Evolutionary conservation across 2,329 filamentous ascomycete genomes (phyloP).

Genomic region (Ophiostoma triangulosporum): DNA sequence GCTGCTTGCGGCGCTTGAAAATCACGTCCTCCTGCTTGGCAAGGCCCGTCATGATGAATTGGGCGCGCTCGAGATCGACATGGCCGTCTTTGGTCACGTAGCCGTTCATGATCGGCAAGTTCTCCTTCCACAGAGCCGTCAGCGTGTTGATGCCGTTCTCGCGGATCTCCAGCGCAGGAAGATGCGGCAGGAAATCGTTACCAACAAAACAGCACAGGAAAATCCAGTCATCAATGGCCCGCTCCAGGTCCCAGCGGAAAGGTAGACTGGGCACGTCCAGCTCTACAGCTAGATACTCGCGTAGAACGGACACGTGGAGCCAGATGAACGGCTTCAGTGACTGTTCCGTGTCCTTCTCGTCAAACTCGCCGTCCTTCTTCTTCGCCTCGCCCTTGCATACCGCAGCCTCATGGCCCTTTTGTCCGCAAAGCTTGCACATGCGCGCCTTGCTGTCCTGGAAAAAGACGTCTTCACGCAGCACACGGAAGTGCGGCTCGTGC

Average conservation of each 20-base stretch:
- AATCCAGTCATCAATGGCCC: constrained; percentile 93
- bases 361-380: constrained; percentile 64
- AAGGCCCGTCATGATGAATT: constrained; percentile 75
- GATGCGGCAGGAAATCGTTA: constrained; percentile 94
- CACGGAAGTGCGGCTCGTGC: constrained; percentile 92
- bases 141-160: constrained; percentile 95
- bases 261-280: constrained; percentile 69
- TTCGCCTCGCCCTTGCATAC: constrained; percentile 72
- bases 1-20: constrained; percentile 75
- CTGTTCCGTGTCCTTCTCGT: constrained; percentile 61
- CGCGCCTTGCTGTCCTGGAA: constrained; percentile 73
- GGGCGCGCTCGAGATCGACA: constrained; percentile 74
- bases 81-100: constrained; percentile 93
- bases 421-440: constrained; percentile 77
- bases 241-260: constrained; percentile 85
- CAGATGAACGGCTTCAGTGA: constrained; percentile 90
- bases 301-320: constrained; percentile 82
- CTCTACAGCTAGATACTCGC: constrained; percentile 88
- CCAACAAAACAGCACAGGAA: constrained; percentile 99
- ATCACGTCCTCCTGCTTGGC: constrained; percentile 90
- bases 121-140: constrained; percentile 94
- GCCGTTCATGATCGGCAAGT: constrained; percentile 79
- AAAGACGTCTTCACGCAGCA: constrained; percentile 94
- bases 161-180: constrained; percentile 93
- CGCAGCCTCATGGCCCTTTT: constrained; percentile 79